Evolutionary conservation across 257 asterid genomes (phyloP).

Genomic region (Knoxia roxburghii): DNA sequence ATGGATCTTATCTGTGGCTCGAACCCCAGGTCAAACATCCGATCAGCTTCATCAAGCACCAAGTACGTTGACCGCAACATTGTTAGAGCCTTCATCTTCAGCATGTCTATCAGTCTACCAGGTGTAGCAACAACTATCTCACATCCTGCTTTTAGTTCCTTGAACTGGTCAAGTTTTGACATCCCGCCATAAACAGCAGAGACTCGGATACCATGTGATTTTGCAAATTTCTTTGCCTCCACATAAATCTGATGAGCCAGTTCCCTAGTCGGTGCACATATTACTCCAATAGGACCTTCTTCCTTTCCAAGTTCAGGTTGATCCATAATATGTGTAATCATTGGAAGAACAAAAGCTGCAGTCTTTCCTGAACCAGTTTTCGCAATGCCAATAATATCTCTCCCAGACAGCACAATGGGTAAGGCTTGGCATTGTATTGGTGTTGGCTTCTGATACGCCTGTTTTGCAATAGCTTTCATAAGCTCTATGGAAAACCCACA

Average conservation of each 20-base stretch:
- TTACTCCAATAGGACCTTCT: slow-evolving; percentile 96
- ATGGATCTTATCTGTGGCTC: slow-evolving; percentile 97
- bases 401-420: slow-evolving; percentile 90
- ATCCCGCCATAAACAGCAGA: slow-evolving; percentile 98
- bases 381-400: slow-evolving; percentile 93
- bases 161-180: slow-evolving; percentile 96
- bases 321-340: slow-evolving; percentile 95
- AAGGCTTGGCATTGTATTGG: slow-evolving; percentile 96
- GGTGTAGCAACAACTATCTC: slow-evolving; percentile 98
- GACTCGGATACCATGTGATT: slow-evolving; percentile 76
- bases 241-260: slow-evolving; percentile 90
- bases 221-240: slow-evolving; percentile 93
- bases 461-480: slow-evolving; percentile 82
- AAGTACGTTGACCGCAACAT: slow-evolving; percentile 82
- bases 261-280: slow-evolving; percentile 99
- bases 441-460: slow-evolving; percentile 88
- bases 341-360: slow-evolving; percentile 91
- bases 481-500: slow-evolving; percentile 83
- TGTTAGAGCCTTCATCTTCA: slow-evolving; percentile 86
- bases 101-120: slow-evolving; percentile 94
- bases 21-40: slow-evolving; percentile 99
- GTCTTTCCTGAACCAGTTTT: slow-evolving; percentile 99
- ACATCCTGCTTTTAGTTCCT: slow-evolving; percentile 97
- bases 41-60: slow-evolving; percentile 98
- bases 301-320: slow-evolving; percentile 90